phyloP scores from a whole-genome alignment of 805 yeast genomes.

The Lachancea sp. region DNA sequence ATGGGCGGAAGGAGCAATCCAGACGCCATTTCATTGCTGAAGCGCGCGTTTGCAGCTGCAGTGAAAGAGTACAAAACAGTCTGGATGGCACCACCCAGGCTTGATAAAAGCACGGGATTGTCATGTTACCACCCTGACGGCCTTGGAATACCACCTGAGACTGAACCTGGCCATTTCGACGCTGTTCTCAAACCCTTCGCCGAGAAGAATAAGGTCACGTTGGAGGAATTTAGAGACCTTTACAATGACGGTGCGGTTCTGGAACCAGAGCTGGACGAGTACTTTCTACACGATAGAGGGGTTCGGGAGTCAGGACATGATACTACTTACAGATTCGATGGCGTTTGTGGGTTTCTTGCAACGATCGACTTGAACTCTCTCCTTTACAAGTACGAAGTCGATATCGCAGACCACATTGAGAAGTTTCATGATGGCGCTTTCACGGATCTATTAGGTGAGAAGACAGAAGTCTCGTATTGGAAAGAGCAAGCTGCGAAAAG shows the following conservation, averaged over 20 bases:
- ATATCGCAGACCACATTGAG: slow-evolving; percentile 62
- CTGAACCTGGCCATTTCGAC: slow-evolving; percentile 83
- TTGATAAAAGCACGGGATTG: slow-evolving; percentile 66
- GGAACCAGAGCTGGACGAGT: slow-evolving; percentile 83
- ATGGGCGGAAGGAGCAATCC: slow-evolving; percentile 44
- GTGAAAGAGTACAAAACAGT: slow-evolving; percentile 77
- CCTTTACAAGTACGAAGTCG: slow-evolving; percentile 82
- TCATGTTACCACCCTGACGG: slow-evolving; percentile 91
- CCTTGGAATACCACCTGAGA: slow-evolving; percentile 92
- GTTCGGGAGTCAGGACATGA: slow-evolving; percentile 97
- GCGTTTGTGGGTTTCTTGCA: slow-evolving; percentile 80
- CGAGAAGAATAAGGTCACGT: slow-evolving; percentile 47
- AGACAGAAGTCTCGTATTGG: slow-evolving; percentile 57
- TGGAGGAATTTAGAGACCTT: slow-evolving; percentile 58
- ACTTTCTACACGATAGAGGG: slow-evolving; percentile 86
- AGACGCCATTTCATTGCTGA: slow-evolving; percentile 54
- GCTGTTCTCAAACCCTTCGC: slow-evolving; percentile 64
- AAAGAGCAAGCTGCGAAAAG: slow-evolving; percentile 47
- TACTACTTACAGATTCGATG: slow-evolving; percentile 84
- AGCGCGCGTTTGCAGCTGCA: slow-evolving; percentile 66
- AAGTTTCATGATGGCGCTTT: slow-evolving; percentile 48
- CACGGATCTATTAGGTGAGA: slow-evolving; percentile 33
- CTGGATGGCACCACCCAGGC: slow-evolving; percentile 73
- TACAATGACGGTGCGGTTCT: slow-evolving; percentile 61
- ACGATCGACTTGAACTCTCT: slow-evolving; percentile 85